A percentile compares a stretch with the other conserved stretches of the same genome.
These are phyloP conservation scores for Oemleria cerasiformis DNA, from an alignment of 306 rosid genomes.

Conservation along the genomic window DNA sequence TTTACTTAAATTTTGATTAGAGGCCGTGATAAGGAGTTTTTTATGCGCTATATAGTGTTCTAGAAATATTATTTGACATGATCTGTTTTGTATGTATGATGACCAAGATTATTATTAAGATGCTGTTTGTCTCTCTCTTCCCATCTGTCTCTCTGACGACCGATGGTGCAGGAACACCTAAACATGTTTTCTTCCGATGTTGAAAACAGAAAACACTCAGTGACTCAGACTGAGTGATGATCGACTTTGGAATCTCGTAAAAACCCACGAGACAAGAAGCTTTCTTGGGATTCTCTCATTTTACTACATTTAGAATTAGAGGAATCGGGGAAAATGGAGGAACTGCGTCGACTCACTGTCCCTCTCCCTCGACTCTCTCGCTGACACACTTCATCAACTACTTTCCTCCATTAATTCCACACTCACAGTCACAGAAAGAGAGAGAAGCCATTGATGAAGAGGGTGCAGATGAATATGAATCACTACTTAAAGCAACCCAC, in stretches of 20 bases:
- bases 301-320: constrained; percentile 22
- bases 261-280: constrained; percentile 13
- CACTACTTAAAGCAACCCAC: not conserved
- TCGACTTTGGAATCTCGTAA: constrained; percentile 1
- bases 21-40: no score
- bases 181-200: constrained; percentile 18
- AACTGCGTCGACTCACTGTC: constrained; percentile 10
- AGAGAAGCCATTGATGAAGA: constrained; percentile 4
- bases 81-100: constrained; percentile 10
- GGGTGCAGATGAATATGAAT: not conserved
- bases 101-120: no score
- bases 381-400: constrained; percentile 17
- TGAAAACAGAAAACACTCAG: constrained; percentile 18
- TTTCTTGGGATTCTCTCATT: constrained; percentile 38
- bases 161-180: not conserved
- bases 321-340: not conserved
- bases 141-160: not conserved
- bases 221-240: no score
- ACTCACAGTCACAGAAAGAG: no score
- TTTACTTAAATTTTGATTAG: no score
- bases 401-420: no score
- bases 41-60: no score
- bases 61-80: no score
- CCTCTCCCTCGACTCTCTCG: constrained; percentile 2
- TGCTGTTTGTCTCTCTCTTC: not conserved